Percentiles rank a stretch among this genome's conserved stretches.
Evolutionary conservation across 2,329 filamentous ascomycete species (phyloP).

Genomic region (Raffaelea albimanens): DNA sequence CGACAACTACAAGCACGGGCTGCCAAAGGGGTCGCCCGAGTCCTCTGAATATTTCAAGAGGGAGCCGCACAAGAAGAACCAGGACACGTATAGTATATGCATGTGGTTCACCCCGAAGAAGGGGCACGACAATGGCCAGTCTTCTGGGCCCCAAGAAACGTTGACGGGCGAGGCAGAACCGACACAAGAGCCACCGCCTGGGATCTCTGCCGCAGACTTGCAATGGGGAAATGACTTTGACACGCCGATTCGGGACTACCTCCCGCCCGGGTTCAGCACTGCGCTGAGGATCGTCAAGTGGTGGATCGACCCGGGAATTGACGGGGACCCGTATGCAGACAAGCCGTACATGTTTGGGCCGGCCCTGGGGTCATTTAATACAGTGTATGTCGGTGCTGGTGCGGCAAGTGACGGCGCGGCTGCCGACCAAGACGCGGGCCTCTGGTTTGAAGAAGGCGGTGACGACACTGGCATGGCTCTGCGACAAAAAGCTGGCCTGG

Average conservation of each 20-base stretch:
- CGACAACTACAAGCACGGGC: conserved; percentile 48
- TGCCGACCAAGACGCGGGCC: conserved; percentile 29
- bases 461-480: conserved; percentile 43
- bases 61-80: conserved; percentile 52
- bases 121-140: conserved; percentile 10
- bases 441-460: conserved; percentile 58
- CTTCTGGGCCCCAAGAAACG: background rate
- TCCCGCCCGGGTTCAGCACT: conserved; percentile 79
- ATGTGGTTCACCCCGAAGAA: conserved; percentile 69
- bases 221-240: conserved; percentile 97
- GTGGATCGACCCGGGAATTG: conserved; percentile 83
- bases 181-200: conserved; percentile 10
- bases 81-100: conserved; percentile 77
- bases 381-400: conserved; percentile 61
- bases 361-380: conserved; percentile 70
- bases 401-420: conserved; percentile 42
- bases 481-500: conserved; percentile 35
- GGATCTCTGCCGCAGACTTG: conserved; percentile 61
- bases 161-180: background rate
- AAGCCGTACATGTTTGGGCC: conserved; percentile 79
- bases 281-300: conserved; percentile 80
- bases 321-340: conserved; percentile 84
- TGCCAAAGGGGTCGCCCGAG: conserved; percentile 59
- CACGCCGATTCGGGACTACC: conserved; percentile 71
- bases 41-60: conserved; percentile 71